Base-by-base conservation (phyloP, 2,329 filamentous ascomycete genomes). In the Paramyrothecium roridum region DNA sequence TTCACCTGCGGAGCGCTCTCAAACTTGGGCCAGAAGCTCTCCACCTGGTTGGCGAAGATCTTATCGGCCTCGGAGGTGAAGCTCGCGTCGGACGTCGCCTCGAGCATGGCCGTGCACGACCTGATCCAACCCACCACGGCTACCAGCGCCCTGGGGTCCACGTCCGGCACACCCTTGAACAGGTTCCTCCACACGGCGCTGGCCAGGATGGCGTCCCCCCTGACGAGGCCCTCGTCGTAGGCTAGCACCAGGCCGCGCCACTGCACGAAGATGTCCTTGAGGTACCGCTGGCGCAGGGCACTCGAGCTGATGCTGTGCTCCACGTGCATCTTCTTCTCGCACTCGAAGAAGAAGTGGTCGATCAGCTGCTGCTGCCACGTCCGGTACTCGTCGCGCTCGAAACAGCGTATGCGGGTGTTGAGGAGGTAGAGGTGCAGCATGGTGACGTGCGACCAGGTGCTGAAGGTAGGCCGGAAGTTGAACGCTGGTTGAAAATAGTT, bases 351-450 rank as follows among this genome's bases (percentile, higher is more conserved):
- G 80, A 96, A 97, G 73, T 98, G 92, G 75, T 99, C 93, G 49
- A 95, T 85, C 59, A 99, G 81, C 75, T 96, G 90, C 67, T 92
- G 89, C 72, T 96, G 91, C 86, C 92, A 96, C 55, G 85, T 82
- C 57, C 84, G 81, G 62, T 89, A 86, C 62, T 83, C 80, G 21
- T 87, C 82, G 53, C 80, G 77, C 21, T 90, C 87, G 63, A 97
- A 84, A 71, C 87, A 87, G 61, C 95, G 89, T 64, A 97, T 78
- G 55, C 93, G 89, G 49, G 90, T 89, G 54, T 90, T 89, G 57
- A 98, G 75, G 56, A 97, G 83, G 79, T 96, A 98, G 82, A 99
- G 89, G 78, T 99, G 93, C 56, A 99, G 82, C 81, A 96, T 96
- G 37, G 93, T 95, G 48, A 98, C 88, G 73, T 98, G 93, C 20